Evolutionary conservation across 306 rosid species (phyloP).

Genomic region (Glycyrrhiza uralensis): DNA sequence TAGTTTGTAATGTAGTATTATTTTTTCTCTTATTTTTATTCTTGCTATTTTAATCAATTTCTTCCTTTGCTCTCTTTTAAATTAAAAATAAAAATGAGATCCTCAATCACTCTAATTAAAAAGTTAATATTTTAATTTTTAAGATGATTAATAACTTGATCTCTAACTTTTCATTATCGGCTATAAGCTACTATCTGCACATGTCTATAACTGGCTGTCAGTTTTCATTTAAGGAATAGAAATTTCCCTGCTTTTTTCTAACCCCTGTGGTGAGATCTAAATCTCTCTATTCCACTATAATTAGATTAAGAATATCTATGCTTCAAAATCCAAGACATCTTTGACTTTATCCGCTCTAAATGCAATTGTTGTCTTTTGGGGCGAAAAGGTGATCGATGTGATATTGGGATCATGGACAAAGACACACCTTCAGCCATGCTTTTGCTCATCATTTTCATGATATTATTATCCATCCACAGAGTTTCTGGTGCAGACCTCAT

Average conservation of each 20-base stretch:
- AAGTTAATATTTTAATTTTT: no score
- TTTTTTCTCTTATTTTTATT: no score
- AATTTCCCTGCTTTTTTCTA: neutral
- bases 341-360: neutral
- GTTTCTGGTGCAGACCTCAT: conserved; percentile 38
- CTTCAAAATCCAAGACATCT: neutral
- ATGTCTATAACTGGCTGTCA: no score
- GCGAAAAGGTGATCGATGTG: conserved; percentile 1
- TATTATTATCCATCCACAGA: neutral
- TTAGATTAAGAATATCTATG: neutral
- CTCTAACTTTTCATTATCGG: no score
- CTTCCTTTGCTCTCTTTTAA: no score
- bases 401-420: conserved; percentile 4
- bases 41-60: no score
- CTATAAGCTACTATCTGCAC: no score
- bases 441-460: conserved; percentile 23
- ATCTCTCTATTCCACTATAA: neutral
- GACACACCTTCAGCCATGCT: conserved; percentile 11
- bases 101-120: no score
- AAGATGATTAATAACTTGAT: no score
- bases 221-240: neutral
- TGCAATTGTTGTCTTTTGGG: neutral
- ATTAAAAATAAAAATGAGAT: no score
- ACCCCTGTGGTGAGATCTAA: neutral
- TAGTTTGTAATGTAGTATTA: no score